Percentiles rank a stretch among this genome's conserved stretches.
These are phyloP conservation scores for Parathielavia hyrcaniae DNA, from an alignment of 495 filamentous ascomycete genomes.

Conservation along the genomic window DNA sequence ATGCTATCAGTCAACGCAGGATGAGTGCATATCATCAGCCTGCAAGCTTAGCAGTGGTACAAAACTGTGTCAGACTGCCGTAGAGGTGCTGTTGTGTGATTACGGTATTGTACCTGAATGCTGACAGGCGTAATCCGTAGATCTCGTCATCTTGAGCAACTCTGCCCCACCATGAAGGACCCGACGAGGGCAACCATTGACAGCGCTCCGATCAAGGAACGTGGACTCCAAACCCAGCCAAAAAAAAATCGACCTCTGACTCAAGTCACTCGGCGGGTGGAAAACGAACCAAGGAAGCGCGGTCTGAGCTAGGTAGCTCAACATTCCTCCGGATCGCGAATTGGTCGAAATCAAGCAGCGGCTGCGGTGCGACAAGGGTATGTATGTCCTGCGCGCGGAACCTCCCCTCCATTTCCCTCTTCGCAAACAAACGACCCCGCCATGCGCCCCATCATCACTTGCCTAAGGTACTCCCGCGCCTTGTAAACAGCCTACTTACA, in stretches of 20 bases:
- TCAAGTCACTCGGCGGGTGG: neutral
- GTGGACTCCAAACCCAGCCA: conserved; percentile 30
- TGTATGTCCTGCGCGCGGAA: neutral
- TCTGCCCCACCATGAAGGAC: conserved; percentile 12
- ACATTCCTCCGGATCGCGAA: neutral
- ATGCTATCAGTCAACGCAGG: too few species aligned
- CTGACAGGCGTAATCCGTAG: too few species aligned
- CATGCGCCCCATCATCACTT: conserved; percentile 1
- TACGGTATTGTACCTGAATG: neutral
- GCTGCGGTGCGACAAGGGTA: neutral
- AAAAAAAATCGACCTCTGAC: conserved; percentile 23
- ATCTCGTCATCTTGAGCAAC: too few species aligned
- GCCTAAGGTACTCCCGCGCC: neutral
- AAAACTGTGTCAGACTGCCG: too few species aligned
- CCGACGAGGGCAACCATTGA: conserved; percentile 29
- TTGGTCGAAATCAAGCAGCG: neutral
- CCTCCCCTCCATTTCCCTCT: neutral
- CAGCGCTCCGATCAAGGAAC: conserved; percentile 43
- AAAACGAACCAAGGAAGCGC: neutral
- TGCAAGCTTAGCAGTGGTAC: too few species aligned
- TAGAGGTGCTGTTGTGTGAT: neutral
- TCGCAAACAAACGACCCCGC: neutral
- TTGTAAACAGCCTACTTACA: neutral
- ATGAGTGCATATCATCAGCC: too few species aligned
- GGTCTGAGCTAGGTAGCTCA: neutral